Evolutionary conservation across 2,329 filamentous ascomycete species (phyloP).

Genomic region (Lanzia echinophila): DNA sequence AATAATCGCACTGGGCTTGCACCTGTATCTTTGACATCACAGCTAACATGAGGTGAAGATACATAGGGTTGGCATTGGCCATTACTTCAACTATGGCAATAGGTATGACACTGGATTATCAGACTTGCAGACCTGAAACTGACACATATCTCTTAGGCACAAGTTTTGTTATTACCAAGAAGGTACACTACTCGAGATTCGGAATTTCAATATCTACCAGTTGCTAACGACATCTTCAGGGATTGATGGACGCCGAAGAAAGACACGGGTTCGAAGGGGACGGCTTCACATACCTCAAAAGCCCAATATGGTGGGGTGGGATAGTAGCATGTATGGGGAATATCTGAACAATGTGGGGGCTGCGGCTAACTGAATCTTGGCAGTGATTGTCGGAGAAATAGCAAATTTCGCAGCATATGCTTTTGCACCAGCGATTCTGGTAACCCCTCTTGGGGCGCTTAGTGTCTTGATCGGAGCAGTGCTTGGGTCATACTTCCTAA

Average conservation of each 20-base stretch:
- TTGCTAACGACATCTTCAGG: constrained; percentile 42
- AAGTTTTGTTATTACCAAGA: constrained; percentile 99
- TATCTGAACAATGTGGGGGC: constrained; percentile 3
- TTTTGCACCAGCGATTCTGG: constrained; percentile 96
- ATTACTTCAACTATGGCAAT: constrained; percentile 70
- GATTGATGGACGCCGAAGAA: constrained; percentile 83
- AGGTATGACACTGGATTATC: constrained; percentile 43
- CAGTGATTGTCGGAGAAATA: constrained; percentile 87
- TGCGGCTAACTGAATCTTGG: constrained; percentile 23
- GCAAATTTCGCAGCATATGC: constrained; percentile 98
- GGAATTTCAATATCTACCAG: not conserved
- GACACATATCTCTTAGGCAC: constrained; percentile 53
- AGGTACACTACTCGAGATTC: constrained; percentile 48
- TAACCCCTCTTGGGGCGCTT: constrained; percentile 88
- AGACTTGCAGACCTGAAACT: not conserved
- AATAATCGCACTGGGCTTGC: not conserved
- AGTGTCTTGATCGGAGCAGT: constrained; percentile 94
- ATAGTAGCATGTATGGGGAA: constrained; percentile 70
- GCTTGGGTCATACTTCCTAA: constrained; percentile 86
- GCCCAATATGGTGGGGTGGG: constrained; percentile 95
- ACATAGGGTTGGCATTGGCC: constrained; percentile 69
- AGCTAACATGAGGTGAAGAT: constrained; percentile 43
- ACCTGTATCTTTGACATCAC: not conserved
- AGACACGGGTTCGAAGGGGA: constrained; percentile 95
- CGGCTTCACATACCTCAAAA: constrained; percentile 88